Percentiles rank a stretch among this genome's conserved stretches.
Conservation (phyloP, 2,329 filamentous ascomycete species). For the Microcera coccophila region DNA sequence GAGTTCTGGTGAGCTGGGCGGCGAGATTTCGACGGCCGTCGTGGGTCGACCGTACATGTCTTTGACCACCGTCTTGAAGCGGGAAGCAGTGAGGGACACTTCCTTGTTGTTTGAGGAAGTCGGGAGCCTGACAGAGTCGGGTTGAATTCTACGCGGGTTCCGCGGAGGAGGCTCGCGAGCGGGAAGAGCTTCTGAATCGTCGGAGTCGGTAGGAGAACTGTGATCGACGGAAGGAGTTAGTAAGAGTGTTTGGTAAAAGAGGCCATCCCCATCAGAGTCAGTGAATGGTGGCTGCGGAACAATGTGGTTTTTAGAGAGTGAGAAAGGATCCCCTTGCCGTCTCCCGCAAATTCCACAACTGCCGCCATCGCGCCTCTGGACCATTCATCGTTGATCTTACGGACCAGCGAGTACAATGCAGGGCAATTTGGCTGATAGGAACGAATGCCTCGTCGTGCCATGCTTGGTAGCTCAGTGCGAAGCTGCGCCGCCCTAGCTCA, state of each 20-base stretch:
- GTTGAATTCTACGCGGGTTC: constrained; percentile 33
- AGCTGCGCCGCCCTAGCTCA: background rate
- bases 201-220: constrained; percentile 25
- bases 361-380: background rate
- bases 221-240: constrained; percentile 5
- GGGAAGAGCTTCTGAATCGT: constrained; percentile 20
- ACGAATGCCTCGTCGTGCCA: background rate
- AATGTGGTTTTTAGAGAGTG: background rate
- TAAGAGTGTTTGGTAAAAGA: background rate
- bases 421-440: background rate
- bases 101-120: constrained; percentile 52
- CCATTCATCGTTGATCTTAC: background rate
- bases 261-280: background rate
- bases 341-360: background rate
- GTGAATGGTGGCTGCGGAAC: background rate
- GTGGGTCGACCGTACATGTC: constrained; percentile 25
- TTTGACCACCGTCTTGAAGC: constrained; percentile 24
- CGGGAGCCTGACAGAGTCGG: constrained; percentile 39
- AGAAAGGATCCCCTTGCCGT: background rate
- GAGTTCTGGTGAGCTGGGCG: constrained; percentile 54
- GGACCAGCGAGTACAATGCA: background rate
- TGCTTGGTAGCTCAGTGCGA: background rate
- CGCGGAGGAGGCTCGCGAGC: constrained; percentile 33
- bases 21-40: constrained; percentile 50
- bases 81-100: constrained; percentile 36